Base-by-base conservation (phyloP, 179 eudicot genomes). In the Kewa caespitosa region DNA sequence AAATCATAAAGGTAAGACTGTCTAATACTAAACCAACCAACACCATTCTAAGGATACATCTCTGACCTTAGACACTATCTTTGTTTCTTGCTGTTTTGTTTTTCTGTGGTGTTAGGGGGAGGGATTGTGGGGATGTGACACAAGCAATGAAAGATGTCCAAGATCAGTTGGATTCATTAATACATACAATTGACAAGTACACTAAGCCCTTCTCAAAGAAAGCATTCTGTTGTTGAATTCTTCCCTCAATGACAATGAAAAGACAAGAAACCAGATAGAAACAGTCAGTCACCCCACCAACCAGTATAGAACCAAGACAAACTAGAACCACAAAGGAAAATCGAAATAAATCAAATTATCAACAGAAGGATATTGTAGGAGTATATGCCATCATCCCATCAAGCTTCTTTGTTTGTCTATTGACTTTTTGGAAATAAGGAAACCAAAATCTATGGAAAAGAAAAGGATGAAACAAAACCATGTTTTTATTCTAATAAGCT, bases 331-430 rank as follows among this genome's bases (percentile, higher is more conserved):
- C 0, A 59, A 20, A 42, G 1, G 6, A 20, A 13, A 66, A 7
- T 11, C 1, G 42, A 27, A 66, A 18, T 7, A 11, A 20, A 30
- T 15, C 36, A 55, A 25, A 28, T n/a, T 48, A 72, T 66, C 37
- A 65, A 66, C 77, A 73, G 27, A 41, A 78, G 28, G 55, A 38
- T 64, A 66, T 32, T 30, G 34, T 57, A 22, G 6, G 15, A 57
- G n/a, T 72, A 39, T 38, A 28, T 67, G 39, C 73, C 63, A 38
- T 17, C 66, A 60, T 25, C 81, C 57, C 67, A 39, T 27, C 27
- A 30, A 70, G 12, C 78, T 69, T 59, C 69, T 57, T n/a, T 69
- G 42, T 22, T 50, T 52, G 54, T 65, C 9, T 8, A 2, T 4
- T 17, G 38, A 30, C 30, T 54, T 60, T 66, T 20, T 13, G 31